phyloP scores from a whole-genome alignment of 2,329 filamentous ascomycete species.

The Neofusicoccum ribis region DNA sequence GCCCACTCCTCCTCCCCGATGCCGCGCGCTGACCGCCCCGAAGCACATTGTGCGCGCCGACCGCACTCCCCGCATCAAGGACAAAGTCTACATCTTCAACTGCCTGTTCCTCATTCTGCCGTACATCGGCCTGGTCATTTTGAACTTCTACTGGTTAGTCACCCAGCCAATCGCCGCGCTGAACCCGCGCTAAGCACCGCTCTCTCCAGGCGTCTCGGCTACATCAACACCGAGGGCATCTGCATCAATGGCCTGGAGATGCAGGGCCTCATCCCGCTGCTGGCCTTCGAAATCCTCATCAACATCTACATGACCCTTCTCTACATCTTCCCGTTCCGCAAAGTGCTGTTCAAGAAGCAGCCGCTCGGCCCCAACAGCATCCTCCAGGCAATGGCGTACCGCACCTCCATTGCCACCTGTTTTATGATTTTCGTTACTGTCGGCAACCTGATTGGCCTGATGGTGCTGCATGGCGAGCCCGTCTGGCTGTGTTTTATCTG shows the following conservation, averaged over 20 bases:
- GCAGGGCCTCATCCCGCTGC: not conserved
- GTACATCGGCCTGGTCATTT: not conserved
- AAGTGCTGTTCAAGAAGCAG: not conserved
- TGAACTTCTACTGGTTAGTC: conserved; percentile 6
- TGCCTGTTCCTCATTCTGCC: conserved; percentile 55
- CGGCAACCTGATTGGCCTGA: conserved; percentile 60
- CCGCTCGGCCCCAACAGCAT: conserved; percentile 33
- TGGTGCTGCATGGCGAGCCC: conserved; percentile 61
- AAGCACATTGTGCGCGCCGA: conserved; percentile 60
- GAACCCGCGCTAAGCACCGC: not conserved
- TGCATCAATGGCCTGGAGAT: conserved; percentile 13
- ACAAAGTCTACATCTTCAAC: conserved; percentile 63
- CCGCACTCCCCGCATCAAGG: conserved; percentile 53
- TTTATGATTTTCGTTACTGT: conserved; percentile 60
- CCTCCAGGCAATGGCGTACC: conserved; percentile 55
- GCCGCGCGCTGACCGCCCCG: not conserved
- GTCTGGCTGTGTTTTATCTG: conserved; percentile 67
- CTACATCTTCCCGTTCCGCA: conserved; percentile 1
- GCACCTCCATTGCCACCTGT: conserved; percentile 61
- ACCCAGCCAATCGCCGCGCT: not conserved
- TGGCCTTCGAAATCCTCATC: conserved; percentile 14
- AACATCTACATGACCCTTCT: conserved; percentile 15
- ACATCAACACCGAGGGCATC: not conserved
- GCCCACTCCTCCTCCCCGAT: not conserved
- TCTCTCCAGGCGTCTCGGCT: not conserved